Evolutionary conservation across 2,329 filamentous ascomycete species (phyloP).

Genomic region (Aspergillus tubingensis): DNA sequence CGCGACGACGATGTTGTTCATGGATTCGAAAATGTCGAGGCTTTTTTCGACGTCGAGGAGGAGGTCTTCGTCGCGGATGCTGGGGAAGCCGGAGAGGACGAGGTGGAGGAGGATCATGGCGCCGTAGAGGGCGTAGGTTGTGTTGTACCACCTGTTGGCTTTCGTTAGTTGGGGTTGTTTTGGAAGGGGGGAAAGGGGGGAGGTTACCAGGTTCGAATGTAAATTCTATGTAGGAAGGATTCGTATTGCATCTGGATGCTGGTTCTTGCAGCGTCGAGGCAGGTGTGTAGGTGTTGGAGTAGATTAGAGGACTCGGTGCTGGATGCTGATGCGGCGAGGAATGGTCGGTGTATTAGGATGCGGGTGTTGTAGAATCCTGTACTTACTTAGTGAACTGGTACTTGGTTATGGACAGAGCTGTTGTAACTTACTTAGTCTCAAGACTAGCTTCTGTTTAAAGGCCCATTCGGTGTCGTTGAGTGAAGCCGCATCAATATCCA

Average conservation of each 20-base stretch:
- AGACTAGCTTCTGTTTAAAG: slow-evolving; percentile 34
- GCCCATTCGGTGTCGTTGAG: slow-evolving; percentile 34
- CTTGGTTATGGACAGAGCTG: too few relatives aligned
- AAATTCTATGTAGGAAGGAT: slow-evolving; percentile 32
- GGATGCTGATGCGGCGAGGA: slow-evolving; percentile 25
- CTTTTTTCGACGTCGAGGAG: slow-evolving; percentile 32
- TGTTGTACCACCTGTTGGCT: slow-evolving; percentile 33
- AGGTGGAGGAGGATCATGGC: slow-evolving; percentile 36
- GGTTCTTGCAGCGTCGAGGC: slow-evolving; percentile 28
- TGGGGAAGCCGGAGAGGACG: slow-evolving; percentile 15
- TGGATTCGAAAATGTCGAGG: slow-evolving; percentile 34
- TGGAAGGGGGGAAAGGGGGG: background rate
- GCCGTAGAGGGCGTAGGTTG: slow-evolving; percentile 37
- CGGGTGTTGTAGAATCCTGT: slow-evolving; percentile 33
- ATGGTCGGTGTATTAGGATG: slow-evolving; percentile 33
- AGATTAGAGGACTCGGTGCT: slow-evolving; percentile 8
- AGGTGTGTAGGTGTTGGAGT: slow-evolving; percentile 27
- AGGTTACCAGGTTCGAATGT: slow-evolving; percentile 33
- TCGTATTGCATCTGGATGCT: slow-evolving; percentile 35
- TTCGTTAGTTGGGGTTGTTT: background rate
- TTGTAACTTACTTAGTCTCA: slow-evolving; percentile 24
- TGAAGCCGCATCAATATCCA: slow-evolving; percentile 24
- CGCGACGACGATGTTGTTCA: slow-evolving; percentile 34
- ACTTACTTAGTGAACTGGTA: too few relatives aligned
- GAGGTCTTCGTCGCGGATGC: slow-evolving; percentile 24